phyloP scores from a whole-genome alignment of 2,329 filamentous ascomycete species.

The Fusarium nygamai region DNA sequence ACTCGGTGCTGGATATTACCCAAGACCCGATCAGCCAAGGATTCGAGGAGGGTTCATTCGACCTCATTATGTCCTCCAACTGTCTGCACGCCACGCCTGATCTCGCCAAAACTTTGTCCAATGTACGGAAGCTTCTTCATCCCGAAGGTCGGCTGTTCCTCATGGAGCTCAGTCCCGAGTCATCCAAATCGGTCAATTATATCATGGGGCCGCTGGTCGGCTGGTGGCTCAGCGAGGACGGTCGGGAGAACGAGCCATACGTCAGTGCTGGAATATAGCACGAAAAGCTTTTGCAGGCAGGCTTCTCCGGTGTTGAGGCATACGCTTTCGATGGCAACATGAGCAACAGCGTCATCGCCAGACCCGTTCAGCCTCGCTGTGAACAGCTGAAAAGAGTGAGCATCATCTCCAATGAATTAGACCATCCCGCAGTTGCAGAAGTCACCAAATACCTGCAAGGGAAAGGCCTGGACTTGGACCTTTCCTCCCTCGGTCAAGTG shows the following conservation, averaged over 20 bases:
- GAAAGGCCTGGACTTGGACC: background rate
- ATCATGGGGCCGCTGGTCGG: conserved; percentile 3
- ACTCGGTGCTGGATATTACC: conserved; percentile 5
- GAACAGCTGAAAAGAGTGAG: conserved; percentile 1
- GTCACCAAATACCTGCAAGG: background rate
- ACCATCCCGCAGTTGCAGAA: background rate
- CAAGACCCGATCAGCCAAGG: conserved; percentile 9
- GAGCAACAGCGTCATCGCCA: conserved; percentile 4
- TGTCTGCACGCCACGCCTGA: conserved; percentile 12
- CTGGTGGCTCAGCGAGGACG: conserved; percentile 5
- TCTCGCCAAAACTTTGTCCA: conserved; percentile 6
- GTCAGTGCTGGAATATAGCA: conserved; percentile 2
- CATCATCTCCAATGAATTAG: background rate
- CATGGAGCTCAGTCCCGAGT: conserved; percentile 1
- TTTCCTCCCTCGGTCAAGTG: background rate
- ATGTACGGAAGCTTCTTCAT: conserved; percentile 12
- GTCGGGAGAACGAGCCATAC: background rate
- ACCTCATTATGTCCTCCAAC: conserved; percentile 14
- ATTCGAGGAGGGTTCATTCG: conserved; percentile 11
- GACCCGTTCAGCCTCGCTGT: background rate
- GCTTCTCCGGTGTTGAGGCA: conserved; percentile 3
- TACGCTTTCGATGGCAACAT: conserved; percentile 8
- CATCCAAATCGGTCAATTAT: conserved; percentile 8
- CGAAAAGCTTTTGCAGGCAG: background rate
- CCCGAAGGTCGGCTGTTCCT: conserved; percentile 14